Conservation (phyloP, 2,329 filamentous ascomycete species). For the Leptographium galeiforme region DNA sequence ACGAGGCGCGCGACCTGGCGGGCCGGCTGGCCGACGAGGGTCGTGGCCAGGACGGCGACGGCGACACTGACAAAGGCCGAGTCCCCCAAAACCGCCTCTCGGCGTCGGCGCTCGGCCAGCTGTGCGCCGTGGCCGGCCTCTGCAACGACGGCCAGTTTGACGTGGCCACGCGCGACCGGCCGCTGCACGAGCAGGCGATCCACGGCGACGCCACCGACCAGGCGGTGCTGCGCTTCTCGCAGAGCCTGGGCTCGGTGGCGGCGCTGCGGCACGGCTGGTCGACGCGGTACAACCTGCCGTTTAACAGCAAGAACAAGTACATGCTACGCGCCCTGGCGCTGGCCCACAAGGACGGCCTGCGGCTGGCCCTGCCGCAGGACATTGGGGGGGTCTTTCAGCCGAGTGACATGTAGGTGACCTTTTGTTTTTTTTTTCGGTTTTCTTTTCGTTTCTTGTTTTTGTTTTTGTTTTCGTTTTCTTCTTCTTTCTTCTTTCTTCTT, state of each 20-base stretch:
- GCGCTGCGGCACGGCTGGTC: constrained; percentile 50
- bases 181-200: constrained; percentile 48
- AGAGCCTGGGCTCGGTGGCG: constrained; percentile 45
- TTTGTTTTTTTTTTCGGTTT: background rate
- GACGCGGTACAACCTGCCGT: constrained; percentile 54
- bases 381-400: constrained; percentile 22
- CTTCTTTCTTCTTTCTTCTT: no score
- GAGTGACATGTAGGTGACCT: constrained; percentile 22
- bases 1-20: constrained; percentile 32
- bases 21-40: no score
- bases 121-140: constrained; percentile 48
- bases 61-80: no score
- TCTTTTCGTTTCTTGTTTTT: background rate
- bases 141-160: constrained; percentile 71
- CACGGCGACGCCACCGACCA: constrained; percentile 67
- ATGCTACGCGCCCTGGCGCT: constrained; percentile 53
- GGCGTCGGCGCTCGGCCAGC: constrained; percentile 33
- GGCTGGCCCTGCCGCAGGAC: constrained; percentile 22
- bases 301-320: constrained; percentile 77
- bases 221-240: constrained; percentile 59
- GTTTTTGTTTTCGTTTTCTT: background rate
- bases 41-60: no score
- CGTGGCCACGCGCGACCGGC: constrained; percentile 43
- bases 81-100: constrained; percentile 7
- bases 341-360: constrained; percentile 22